These are phyloP conservation scores for Podaxis sp. DNA, from an alignment of 768 basidiomycete genomes.

Conservation along the genomic window DNA sequence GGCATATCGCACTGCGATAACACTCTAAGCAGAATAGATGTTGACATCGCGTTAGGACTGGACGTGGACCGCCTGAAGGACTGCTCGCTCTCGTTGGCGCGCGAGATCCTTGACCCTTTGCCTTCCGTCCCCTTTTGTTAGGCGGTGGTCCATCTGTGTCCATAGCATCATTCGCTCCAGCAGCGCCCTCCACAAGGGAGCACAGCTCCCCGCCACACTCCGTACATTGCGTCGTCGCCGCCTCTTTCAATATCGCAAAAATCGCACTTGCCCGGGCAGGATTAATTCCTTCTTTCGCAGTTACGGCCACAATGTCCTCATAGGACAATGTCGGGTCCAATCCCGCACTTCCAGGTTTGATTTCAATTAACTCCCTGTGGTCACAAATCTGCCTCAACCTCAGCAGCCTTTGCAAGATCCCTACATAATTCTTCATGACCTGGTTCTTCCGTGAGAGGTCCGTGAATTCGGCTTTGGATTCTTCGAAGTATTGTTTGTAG, in stretches of 20 bases:
- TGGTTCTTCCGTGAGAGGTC: slow-evolving; percentile 85
- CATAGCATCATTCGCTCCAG: slow-evolving; percentile 34
- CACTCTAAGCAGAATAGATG: slow-evolving; percentile 90
- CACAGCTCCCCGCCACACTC: slow-evolving; percentile 84
- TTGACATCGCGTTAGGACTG: slow-evolving; percentile 87
- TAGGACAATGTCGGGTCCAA: slow-evolving; percentile 60
- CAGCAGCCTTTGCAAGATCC: slow-evolving; percentile 94
- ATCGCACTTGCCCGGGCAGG: slow-evolving; percentile 74
- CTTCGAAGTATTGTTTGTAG: slow-evolving; percentile 85
- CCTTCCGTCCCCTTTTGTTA: slow-evolving; percentile 43
- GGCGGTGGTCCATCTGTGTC: slow-evolving; percentile 51
- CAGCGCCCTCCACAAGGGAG: slow-evolving; percentile 41
- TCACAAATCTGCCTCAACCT: slow-evolving; percentile 98
- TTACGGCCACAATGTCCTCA: slow-evolving; percentile 76
- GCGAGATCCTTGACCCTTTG: slow-evolving; percentile 55
- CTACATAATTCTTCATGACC: slow-evolving; percentile 98
- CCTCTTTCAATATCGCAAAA: slow-evolving; percentile 81
- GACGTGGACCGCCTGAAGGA: slow-evolving; percentile 53
- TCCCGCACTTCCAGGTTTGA: slow-evolving; percentile 43
- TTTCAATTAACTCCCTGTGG: slow-evolving; percentile 86
- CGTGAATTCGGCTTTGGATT: slow-evolving; percentile 90
- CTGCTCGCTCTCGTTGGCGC: slow-evolving; percentile 72
- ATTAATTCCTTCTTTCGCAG: slow-evolving; percentile 78
- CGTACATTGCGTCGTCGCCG: slow-evolving; percentile 83
- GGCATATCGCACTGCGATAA: slow-evolving; percentile 76